Percentiles rank a stretch among this genome's conserved stretches.
Conservation (phyloP, 805 yeast species). For the Kluyveromyces dobzhanskii region DNA sequence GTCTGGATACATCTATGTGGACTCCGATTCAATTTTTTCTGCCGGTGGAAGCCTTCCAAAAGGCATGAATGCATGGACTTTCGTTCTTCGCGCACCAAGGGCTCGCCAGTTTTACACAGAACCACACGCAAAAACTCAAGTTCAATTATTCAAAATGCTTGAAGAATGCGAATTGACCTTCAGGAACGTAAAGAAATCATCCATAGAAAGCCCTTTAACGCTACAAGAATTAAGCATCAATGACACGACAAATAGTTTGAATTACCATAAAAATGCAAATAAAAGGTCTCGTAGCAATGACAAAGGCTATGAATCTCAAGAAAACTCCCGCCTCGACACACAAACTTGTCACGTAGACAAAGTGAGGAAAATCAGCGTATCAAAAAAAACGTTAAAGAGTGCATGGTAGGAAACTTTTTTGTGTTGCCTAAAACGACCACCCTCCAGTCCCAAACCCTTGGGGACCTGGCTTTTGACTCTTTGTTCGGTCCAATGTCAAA, state of each 20-base stretch:
- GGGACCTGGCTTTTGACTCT: too few relatives aligned
- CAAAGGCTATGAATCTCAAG: conserved; percentile 1
- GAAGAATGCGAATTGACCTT: conserved; percentile 8
- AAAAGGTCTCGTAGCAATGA: conserved; percentile 15
- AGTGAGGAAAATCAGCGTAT: conserved; percentile 25
- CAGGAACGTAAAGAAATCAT: conserved; percentile 7
- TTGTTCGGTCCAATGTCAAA: too few relatives aligned
- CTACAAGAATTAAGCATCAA: conserved; percentile 14
- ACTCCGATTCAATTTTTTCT: conserved; percentile 15
- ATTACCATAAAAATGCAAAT: conserved; percentile 11
- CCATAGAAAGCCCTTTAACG: conserved; percentile 5
- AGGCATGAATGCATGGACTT: conserved; percentile 11
- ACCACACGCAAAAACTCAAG: conserved; percentile 10
- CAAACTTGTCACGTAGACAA: conserved; percentile 13
- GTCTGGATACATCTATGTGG: conserved; percentile 16
- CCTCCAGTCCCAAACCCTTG: too few relatives aligned
- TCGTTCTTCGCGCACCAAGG: conserved; percentile 12
- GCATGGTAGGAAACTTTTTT: too few relatives aligned
- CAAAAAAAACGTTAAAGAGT: conserved; percentile 26
- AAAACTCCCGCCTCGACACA: not conserved
- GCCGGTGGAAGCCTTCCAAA: not conserved
- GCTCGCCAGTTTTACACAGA: conserved; percentile 17
- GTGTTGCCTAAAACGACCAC: too few relatives aligned
- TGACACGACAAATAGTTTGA: conserved; percentile 9
- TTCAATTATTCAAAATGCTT: conserved; percentile 17